phyloP scores from a whole-genome alignment of 2,329 filamentous ascomycete species.

The Verticillium nubilum region DNA sequence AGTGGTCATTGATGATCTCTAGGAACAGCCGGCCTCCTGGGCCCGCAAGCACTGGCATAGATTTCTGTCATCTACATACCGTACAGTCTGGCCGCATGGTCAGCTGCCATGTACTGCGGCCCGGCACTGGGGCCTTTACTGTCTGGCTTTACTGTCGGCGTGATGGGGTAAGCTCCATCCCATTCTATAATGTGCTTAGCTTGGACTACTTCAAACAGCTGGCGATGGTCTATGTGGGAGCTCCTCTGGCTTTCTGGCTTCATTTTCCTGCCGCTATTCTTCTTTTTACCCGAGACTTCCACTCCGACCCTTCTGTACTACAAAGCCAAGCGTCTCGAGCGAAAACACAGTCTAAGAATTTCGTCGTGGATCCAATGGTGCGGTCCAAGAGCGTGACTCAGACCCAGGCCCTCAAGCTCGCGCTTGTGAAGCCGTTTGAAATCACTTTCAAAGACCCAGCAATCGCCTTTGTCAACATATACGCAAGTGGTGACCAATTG shows the following conservation, averaged over 20 bases:
- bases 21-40: too few species aligned
- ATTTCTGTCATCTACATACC: slow-evolving; percentile 8
- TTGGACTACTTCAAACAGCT: slow-evolving; percentile 6
- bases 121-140: slow-evolving; percentile 6
- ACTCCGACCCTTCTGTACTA: slow-evolving; percentile 15
- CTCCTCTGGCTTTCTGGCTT: slow-evolving; percentile 14
- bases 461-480: slow-evolving; percentile 27
- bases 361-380: slow-evolving; percentile 6
- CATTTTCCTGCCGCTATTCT: slow-evolving; percentile 14
- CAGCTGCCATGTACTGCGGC: slow-evolving; percentile 1
- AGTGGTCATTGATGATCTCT: too few species aligned
- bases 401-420: slow-evolving; percentile 13
- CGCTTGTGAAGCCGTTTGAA: slow-evolving; percentile 21
- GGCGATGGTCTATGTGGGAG: slow-evolving; percentile 19
- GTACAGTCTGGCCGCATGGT: slow-evolving; percentile 6
- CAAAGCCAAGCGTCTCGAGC: slow-evolving; percentile 13
- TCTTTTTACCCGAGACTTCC: slow-evolving; percentile 18
- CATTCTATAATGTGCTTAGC: too few species aligned
- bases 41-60: slow-evolving; percentile 9
- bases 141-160: slow-evolving; percentile 6
- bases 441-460: slow-evolving; percentile 28
- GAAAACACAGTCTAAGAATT: slow-evolving; percentile 8
- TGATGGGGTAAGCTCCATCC: slow-evolving; percentile 4
- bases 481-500: slow-evolving; percentile 15
- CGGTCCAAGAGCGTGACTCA: slow-evolving; percentile 7